Base-by-base conservation (phyloP, 306 rosid species). In the Casuarina equisetifolia region DNA sequence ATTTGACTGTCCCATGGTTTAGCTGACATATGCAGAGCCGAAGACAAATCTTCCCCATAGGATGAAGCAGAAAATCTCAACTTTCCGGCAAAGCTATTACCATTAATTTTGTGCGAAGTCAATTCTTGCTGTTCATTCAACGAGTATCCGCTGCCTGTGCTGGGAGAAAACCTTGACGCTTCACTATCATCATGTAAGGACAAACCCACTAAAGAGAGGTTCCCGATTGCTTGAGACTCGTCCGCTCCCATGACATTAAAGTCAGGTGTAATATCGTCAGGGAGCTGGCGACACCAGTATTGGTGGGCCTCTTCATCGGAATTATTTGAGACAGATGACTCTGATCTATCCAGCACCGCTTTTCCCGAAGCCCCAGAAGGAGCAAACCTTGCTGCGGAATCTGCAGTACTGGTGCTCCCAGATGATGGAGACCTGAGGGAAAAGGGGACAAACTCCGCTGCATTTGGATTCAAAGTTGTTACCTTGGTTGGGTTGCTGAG, bases 181-280 rank as follows among this genome's bases (percentile, higher is more conserved):
- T 89, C 93, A 81, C 75, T 80, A 58, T 86, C 93, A 74, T 90
- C 96, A 6, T 86, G 87, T 55, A 94, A 75, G 49, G 98, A 94
- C 76, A 94, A 85, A 71, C 95, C 93, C 0, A 79, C 81, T 73
- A 94, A 74, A 78, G 98, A 89, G 81, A 90, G 88, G 74, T 79
- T 84, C 78, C 88, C 87, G 52, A 89, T 81, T 81, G 87, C 88
- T 72, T 86, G 97, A 42, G 89, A 75, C 66, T 92, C 98, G 55
- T 92, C 98, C 79, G 88, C 97, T 67, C 88, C 96, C 84, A 83
- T 83, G 72, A 90, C 92, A 78, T 94, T 89, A 83, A 94, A 94
- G 86, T 94, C 98, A 7, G 98, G 98, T 9, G 97, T 94, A 83
- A 94, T 92, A 71, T 94, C 98, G 83, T 94, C 98, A 0, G 98